Percentiles rank a stretch among this genome's conserved stretches.
Conservation (phyloP, 257 asterid species). For the Nicotiana attenuata region DNA sequence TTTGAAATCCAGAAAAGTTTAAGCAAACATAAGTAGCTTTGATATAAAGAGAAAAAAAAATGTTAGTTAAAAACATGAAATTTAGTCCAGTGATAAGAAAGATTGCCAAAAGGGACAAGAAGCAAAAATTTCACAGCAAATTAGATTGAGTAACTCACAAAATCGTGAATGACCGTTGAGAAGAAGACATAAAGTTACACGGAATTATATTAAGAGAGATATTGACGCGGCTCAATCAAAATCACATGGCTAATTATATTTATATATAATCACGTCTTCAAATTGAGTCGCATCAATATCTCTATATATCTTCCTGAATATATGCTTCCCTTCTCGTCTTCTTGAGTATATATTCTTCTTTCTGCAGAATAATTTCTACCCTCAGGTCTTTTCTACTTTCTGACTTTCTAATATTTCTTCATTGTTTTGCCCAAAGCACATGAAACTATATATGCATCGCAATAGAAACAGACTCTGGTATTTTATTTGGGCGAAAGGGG, state of each 20-base stretch:
- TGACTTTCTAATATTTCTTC: too few relatives aligned
- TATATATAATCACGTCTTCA: not conserved
- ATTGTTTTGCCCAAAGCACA: too few relatives aligned
- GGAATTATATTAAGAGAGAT: slow-evolving; percentile 2
- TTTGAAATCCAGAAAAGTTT: too few relatives aligned
- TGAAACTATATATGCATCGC: too few relatives aligned
- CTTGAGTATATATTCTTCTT: not conserved
- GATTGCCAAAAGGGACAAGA: too few relatives aligned
- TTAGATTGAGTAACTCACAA: not conserved
- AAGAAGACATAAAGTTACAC: not conserved
- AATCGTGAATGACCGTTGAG: not conserved
- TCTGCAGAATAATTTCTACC: not conserved
- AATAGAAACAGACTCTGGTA: not conserved
- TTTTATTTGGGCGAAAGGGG: not conserved
- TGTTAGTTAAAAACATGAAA: too few relatives aligned
- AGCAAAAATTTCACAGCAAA: too few relatives aligned
- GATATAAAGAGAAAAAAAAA: too few relatives aligned
- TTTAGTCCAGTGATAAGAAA: too few relatives aligned
- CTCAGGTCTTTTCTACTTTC: too few relatives aligned
- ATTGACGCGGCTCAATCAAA: slow-evolving; percentile 14
- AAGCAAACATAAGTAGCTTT: too few relatives aligned
- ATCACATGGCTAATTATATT: not conserved
- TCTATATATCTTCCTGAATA: not conserved
- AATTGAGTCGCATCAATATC: slow-evolving; percentile 12
- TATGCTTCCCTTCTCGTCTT: not conserved